Evolutionary conservation across 108 stramenopile genomes (phyloP), one percentile per base, ranked within the genome.

Genomic region (Nannochloropsis gaditana): DNA sequence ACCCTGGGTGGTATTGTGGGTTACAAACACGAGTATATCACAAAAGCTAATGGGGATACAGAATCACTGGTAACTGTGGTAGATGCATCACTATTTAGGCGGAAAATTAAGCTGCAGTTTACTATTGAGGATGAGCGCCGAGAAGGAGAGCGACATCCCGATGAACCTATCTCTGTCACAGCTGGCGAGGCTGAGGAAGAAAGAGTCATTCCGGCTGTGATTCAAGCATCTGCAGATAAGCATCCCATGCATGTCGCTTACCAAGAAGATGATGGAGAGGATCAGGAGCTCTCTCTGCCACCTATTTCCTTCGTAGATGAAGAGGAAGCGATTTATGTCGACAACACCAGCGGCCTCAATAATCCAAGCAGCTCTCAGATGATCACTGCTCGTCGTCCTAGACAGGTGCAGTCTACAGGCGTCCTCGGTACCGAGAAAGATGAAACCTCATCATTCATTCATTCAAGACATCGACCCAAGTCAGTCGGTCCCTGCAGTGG

Each of bases 81-180:
- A n/a, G 59, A 73, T n/a, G n/a, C 59, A 73, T n/a, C 19, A 15
- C 19, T 73, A 1, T 73, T 73, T n/a, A 73, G n/a, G 59, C 4
- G 59, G 59, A 73, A 73, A 6, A 73, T 73, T n/a, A 73, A 73
- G 59, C 59, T 73, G 59, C 59, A 73, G 59, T n/a, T 73, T 6
- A n/a, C 59, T n/a, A 73, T 73, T 73, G 59, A n/a, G 59, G 19
- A 73, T n/a, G 59, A 73, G 59, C 59, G 19, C 15, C 59, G n/a
- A 73, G 5, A 73, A 2, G 31, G 31, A 31, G 31, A 31, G 31
- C 31, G 31, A 31, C 31, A 31, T 31, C 31, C 31, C 31, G 59
- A 73, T n/a, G 59, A 73, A 73, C 19, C 15, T 6, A 2, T 73
- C n/a, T 15, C 59, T 73, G n/a, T n/a, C n/a, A n/a, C 19, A n/a